Base-by-base conservation (phyloP, 208 protist species). In the Leishmania braziliensis region DNA sequence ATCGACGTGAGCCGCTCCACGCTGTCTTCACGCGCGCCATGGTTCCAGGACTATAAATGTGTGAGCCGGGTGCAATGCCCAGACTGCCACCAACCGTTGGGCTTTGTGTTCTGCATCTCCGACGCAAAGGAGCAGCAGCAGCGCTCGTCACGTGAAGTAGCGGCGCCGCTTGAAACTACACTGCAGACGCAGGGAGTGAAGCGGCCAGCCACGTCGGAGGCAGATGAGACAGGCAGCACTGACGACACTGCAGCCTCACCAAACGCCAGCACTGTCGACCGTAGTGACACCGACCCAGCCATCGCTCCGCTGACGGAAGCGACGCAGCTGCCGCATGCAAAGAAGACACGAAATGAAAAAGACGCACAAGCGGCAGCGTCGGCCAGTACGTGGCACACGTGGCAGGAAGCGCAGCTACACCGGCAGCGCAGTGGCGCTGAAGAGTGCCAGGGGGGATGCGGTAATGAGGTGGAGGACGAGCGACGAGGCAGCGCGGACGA, bases 61-160 rank as follows among this genome's bases (percentile, higher is more conserved):
- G 74, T 69, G 46, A 69, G 86, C 26, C 85, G 89, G 6, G 84
- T 94, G 39, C 89, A 96, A 76, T 96, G 93, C 68, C 90, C 93
- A 1, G 93, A 96, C 69, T 96, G 93, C 85, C 93, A 96, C 69
- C 81, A 94, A 48, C 83, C 86, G 0, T 85, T 96, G 5, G 93
- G 91, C 5, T 96, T 91, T 56, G 50, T 96, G 12, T 96, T 95
- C 85, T 72, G 84, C 12, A 68, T 69, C 63, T n/a, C 71, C 3
- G 75, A 82, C 56, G 16, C 51, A 16, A 79, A 62, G 10, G 26
- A 46, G 2, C 39, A 68, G 72, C 33, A 81, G 20, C 65, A 33
- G 14, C 82, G 63, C 54, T 66, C 43, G 48, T 33, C 58, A n/a
- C 33, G 43, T 14, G 56, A 29, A 20, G 48, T 46, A 5, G 54